Percentiles rank a stretch among this genome's conserved stretches.
These are phyloP conservation scores for Sambucus nigra DNA, from an alignment of 129 eudicot species.

Conservation along the genomic window DNA sequence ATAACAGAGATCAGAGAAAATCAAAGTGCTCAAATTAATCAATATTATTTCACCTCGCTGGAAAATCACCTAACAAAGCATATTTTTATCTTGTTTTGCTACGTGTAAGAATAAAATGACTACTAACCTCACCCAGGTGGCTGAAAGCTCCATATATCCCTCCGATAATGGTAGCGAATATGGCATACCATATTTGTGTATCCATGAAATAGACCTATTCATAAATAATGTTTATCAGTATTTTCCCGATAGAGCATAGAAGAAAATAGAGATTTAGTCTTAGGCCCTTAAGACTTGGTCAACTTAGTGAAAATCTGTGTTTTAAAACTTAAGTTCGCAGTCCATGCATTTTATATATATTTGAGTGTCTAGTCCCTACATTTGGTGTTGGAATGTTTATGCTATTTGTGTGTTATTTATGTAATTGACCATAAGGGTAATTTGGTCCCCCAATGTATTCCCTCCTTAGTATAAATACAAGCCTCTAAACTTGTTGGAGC, in stretches of 20 bases:
- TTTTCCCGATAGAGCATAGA: background rate
- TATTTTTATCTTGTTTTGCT: conserved; percentile 1
- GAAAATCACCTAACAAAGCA: background rate
- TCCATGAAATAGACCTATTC: conserved; percentile 92
- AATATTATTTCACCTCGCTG: background rate
- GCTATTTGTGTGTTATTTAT: too few relatives aligned
- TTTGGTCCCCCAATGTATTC: too few relatives aligned
- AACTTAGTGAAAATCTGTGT: too few relatives aligned
- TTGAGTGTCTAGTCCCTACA: too few relatives aligned
- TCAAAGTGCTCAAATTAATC: background rate
- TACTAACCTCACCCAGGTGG: conserved; percentile 98
- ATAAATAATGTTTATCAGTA: conserved; percentile 6
- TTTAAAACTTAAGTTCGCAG: too few relatives aligned
- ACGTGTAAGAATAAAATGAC: conserved; percentile 3
- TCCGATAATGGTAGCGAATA: conserved; percentile 75
- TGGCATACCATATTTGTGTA: conserved; percentile 97
- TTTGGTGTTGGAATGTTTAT: too few relatives aligned
- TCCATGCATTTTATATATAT: too few relatives aligned
- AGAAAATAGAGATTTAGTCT: too few relatives aligned
- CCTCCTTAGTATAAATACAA: too few relatives aligned
- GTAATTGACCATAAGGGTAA: too few relatives aligned
- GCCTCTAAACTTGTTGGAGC: too few relatives aligned
- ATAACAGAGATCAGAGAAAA: background rate
- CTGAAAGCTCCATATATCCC: conserved; percentile 98
- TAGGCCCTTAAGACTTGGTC: too few relatives aligned